Base-by-base conservation (phyloP, 805 yeast genomes). In the Kuraishia ogatae region DNA sequence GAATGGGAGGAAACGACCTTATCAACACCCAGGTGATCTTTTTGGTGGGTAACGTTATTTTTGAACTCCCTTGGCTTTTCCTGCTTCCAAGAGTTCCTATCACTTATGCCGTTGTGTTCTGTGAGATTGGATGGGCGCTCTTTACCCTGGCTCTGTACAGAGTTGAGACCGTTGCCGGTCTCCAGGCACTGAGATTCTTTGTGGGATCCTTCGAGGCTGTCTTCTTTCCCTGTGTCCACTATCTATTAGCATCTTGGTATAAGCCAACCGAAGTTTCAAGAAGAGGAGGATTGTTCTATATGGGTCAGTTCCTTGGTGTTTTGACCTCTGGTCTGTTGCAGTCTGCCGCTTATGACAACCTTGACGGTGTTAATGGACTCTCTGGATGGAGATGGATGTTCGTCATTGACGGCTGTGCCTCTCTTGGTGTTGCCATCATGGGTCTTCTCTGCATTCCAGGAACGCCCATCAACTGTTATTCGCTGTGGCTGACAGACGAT, bases 141-240 rank as follows among this genome's bases (percentile, higher is more conserved):
- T 76, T 85, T 56, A 85, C 91, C 1, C 71, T 85, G 49, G 76
- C 78, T 13, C 72, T 80, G 50, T 83, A 76, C 62, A 74, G 73
- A 59, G 82, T 81, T 13, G 69, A 76, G 22, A 73, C 71, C 11
- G 78, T 79, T 17, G 68, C 71, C 1, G 81, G 80, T 39, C 69
- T 88, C 46, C 79, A 82, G 65, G 89, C 80, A 1, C 68, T 83
- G 49, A 70, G 94, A 53, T 87, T 87, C 61, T 74, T 87, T 48
- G 74, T 86, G 56, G 92, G 87, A 47, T 79, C 81, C 0, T 82
- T 83, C 64, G 94, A 89, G 65, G 82, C 88, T 2, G 82, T 85
- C n/a, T 79, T 75, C 61, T 76, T 81, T 70, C 87, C 90, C 4
- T 82, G 81, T 21, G 73, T 82, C 55, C 86, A 83, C 60, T 83